Evolutionary conservation across 2,329 filamentous ascomycete genomes (phyloP).

Genomic region (Fusarium chaquense): DNA sequence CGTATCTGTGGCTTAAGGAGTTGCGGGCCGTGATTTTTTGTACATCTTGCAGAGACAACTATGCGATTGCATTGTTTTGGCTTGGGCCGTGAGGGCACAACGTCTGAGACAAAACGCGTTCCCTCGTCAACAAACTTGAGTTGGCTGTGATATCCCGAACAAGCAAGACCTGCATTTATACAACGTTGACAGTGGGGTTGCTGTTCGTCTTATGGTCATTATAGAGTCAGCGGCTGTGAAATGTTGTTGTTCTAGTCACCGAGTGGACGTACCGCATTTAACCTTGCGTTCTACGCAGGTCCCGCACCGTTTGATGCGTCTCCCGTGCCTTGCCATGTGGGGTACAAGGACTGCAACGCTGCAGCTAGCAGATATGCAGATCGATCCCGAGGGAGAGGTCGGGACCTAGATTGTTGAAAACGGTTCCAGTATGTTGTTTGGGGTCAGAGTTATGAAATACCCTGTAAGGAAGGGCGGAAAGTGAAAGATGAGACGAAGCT

Average conservation of each 20-base stretch:
- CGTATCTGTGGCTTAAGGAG: slow-evolving; percentile 2
- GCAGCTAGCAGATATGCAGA: background rate
- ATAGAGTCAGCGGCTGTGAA: background rate
- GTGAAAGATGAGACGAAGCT: background rate
- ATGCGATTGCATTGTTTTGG: background rate
- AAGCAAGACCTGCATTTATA: slow-evolving; percentile 23
- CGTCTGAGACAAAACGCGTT: background rate
- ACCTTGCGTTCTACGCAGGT: slow-evolving; percentile 37
- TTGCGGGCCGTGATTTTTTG: background rate
- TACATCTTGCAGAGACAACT: background rate
- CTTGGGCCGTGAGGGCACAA: background rate
- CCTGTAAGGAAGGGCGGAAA: slow-evolving; percentile 19
- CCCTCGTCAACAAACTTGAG: slow-evolving; percentile 35
- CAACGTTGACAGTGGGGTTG: slow-evolving; percentile 32
- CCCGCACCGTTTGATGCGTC: slow-evolving; percentile 32
- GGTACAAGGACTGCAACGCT: background rate
- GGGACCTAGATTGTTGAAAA: slow-evolving; percentile 7
- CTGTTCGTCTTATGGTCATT: slow-evolving; percentile 14
- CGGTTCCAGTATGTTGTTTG: background rate
- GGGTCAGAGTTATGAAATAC: slow-evolving; percentile 30
- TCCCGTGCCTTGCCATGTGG: slow-evolving; percentile 24
- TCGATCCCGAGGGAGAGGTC: background rate
- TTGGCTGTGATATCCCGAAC: slow-evolving; percentile 29
- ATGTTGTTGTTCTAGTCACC: background rate
- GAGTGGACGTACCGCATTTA: slow-evolving; percentile 25